These are phyloP conservation scores for Colletotrichum cordylinicola DNA, from an alignment of 2,329 filamentous ascomycete genomes.

Conservation along the genomic window DNA sequence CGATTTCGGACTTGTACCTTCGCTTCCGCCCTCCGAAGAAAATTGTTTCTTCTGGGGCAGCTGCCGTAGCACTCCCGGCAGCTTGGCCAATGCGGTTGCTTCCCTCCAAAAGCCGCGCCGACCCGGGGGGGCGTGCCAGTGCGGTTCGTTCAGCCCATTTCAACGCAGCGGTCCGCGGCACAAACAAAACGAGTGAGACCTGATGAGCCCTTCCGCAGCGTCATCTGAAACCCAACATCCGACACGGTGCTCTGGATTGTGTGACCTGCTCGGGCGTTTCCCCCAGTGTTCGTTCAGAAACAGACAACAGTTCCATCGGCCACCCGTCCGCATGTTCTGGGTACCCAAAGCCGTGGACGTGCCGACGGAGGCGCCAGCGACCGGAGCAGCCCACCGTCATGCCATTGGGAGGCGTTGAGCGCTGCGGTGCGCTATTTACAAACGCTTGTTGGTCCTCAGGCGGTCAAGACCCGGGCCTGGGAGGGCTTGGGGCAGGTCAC, in stretches of 20 bases:
- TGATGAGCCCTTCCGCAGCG: not conserved
- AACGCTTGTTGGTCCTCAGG: not conserved
- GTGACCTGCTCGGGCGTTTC: not conserved
- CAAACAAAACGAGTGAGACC: not conserved
- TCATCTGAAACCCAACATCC: constrained; percentile 18
- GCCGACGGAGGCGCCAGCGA: not conserved
- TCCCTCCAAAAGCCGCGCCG: not conserved
- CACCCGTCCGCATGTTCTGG: not conserved
- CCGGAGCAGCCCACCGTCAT: not conserved
- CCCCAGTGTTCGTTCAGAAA: not conserved
- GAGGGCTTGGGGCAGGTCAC: not conserved
- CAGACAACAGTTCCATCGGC: not conserved
- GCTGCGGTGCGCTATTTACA: constrained; percentile 12
- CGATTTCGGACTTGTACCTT: constrained; percentile 9
- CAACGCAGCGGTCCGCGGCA: constrained; percentile 5
- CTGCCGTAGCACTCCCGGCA: constrained; percentile 10
- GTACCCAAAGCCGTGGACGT: not conserved
- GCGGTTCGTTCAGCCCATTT: not conserved
- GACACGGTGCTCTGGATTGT: constrained; percentile 5
- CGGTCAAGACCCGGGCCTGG: not conserved
- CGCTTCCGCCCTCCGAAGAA: not conserved
- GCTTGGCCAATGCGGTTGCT: not conserved
- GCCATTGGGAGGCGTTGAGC: not conserved
- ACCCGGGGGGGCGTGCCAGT: constrained; percentile 10
- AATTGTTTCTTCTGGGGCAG: not conserved